A percentile compares a stretch with the other conserved stretches of the same genome.
Conservation (phyloP, 305 asterid species). For the Withania somnifera region DNA sequence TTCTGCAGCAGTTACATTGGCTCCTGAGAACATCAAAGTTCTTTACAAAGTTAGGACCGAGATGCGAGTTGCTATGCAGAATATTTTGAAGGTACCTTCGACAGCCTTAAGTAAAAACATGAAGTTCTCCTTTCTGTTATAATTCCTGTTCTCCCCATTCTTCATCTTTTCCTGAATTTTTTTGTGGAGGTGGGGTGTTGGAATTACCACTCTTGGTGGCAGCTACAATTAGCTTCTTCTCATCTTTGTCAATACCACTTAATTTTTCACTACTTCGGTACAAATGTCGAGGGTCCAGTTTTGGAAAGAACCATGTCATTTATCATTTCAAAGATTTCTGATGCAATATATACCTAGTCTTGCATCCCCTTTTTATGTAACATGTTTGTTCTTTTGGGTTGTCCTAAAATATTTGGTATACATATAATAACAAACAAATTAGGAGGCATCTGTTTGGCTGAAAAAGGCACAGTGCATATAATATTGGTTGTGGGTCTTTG, state of each 20-base stretch:
- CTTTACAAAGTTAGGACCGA: conserved; percentile 73
- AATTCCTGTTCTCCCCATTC: neutral
- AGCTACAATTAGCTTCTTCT: neutral
- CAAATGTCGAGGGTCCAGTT: neutral
- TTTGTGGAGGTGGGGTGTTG: neutral
- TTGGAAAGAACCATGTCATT: neutral
- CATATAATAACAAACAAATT: neutral
- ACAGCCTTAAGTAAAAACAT: neutral
- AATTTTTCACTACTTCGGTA: neutral
- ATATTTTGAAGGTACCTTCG: conserved; percentile 61
- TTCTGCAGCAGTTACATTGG: conserved; percentile 42
- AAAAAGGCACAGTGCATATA: neutral
- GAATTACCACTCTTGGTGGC: neutral
- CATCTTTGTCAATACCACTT: neutral
- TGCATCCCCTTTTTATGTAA: neutral
- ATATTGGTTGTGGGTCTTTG: neutral
- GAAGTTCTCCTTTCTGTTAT: neutral
- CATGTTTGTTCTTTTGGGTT: neutral
- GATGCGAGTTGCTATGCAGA: conserved; percentile 63
- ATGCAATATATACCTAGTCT: neutral
- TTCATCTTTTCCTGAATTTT: neutral
- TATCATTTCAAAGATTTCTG: neutral
- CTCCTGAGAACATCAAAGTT: conserved; percentile 56
- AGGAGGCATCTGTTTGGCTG: neutral
- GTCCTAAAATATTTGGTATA: neutral